These are phyloP conservation scores for Phascolomyces articulosus DNA, from an alignment of 371 early-diverging fungal species.

Conservation along the genomic window DNA sequence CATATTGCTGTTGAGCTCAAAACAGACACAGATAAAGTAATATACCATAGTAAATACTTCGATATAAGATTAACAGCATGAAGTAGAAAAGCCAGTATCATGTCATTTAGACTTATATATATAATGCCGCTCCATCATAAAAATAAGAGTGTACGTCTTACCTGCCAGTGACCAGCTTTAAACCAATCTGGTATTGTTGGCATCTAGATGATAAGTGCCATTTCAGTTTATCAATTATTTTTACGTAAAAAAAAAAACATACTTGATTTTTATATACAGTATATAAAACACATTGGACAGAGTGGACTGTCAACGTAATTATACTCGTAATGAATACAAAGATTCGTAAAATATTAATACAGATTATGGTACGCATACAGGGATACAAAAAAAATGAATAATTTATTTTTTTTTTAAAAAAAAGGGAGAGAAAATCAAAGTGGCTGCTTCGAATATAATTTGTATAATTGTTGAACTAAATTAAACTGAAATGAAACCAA, in stretches of 20 bases:
- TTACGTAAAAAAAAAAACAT: not conserved
- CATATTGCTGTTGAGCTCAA: constrained; percentile 26
- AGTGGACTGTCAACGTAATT: constrained; percentile 20
- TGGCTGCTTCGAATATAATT: too few species aligned
- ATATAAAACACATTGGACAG: constrained; percentile 33
- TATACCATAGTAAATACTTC: constrained; percentile 38
- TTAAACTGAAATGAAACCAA: constrained; percentile 4
- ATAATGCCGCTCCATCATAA: not conserved
- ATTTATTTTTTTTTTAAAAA: too few species aligned
- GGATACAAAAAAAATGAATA: not conserved
- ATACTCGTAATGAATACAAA: constrained; percentile 10
- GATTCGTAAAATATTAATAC: constrained; percentile 10
- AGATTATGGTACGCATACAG: constrained; percentile 11
- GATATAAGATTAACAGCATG: too few species aligned
- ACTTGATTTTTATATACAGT: constrained; percentile 31
- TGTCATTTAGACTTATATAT: too few species aligned
- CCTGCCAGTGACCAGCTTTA: constrained; percentile 42
- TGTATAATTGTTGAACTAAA: too few species aligned
- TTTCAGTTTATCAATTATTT: too few species aligned
- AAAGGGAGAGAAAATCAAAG: not conserved
- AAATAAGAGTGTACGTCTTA: constrained; percentile 4
- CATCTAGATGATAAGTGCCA: constrained; percentile 12
- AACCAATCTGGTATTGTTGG: constrained; percentile 36
- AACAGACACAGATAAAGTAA: constrained; percentile 24
- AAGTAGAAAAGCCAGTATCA: too few species aligned